phyloP scores from a whole-genome alignment of 805 yeast genomes.

The Metschnikowia lachancei region DNA sequence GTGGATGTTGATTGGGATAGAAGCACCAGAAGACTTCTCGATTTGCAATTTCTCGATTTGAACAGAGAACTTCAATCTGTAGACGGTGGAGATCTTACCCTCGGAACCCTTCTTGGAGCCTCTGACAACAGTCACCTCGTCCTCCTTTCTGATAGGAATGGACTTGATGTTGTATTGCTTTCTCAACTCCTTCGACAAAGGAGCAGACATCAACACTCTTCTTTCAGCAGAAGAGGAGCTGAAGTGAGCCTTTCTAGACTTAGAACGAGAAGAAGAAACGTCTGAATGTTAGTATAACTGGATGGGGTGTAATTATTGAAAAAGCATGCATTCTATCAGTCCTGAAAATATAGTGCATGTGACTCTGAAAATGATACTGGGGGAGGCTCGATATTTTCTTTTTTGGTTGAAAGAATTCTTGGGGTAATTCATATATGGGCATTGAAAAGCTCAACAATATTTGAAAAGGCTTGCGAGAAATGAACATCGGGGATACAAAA shows the following conservation, averaged over 20 bases:
- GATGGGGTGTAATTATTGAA: neutral
- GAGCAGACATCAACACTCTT: conserved; percentile 95
- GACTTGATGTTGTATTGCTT: conserved; percentile 95
- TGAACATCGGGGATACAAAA: too few species aligned
- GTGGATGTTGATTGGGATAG: conserved; percentile 95
- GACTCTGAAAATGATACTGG: too few species aligned
- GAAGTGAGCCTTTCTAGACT: conserved; percentile 99
- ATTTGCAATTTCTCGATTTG: conserved; percentile 96
- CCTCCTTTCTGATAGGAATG: conserved; percentile 97
- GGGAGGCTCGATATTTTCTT: too few species aligned
- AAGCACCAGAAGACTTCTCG: conserved; percentile 98
- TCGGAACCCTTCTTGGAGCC: conserved; percentile 99
- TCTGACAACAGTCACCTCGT: conserved; percentile 92
- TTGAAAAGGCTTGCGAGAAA: too few species aligned
- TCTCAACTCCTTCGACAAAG: conserved; percentile 97
- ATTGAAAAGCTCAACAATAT: too few species aligned
- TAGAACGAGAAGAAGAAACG: conserved; percentile 99
- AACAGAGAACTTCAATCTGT: conserved; percentile 96
- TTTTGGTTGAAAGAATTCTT: too few species aligned
- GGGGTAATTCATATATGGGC: too few species aligned
- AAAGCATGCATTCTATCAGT: neutral
- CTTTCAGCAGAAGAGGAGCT: conserved; percentile 94
- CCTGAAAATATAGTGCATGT: too few species aligned
- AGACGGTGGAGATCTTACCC: conserved; percentile 95
- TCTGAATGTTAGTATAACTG: conserved; percentile 52